Percentiles rank a stretch among this genome's conserved stretches.
phyloP scores from a whole-genome alignment of 148 eudicot genomes.

The Rhododendron ferrugineum region DNA sequence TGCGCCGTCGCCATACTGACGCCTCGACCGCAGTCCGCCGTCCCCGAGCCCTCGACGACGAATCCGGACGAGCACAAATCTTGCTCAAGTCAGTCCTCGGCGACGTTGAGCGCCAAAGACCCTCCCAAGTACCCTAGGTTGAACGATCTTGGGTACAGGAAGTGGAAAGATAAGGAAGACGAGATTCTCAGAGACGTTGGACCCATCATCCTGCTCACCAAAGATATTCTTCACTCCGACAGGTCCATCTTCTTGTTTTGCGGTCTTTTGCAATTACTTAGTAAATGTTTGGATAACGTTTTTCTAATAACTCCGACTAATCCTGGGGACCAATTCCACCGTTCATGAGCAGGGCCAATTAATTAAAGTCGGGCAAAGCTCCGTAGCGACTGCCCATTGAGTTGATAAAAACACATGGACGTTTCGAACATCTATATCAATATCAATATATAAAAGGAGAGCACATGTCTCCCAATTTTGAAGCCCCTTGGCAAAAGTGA shows the following conservation, averaged over 20 bases:
- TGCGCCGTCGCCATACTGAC: slow-evolving; percentile 6
- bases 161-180: slow-evolving; percentile 56
- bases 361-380: not conserved
- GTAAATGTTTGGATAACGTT: not conserved
- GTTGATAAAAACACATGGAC: not conserved
- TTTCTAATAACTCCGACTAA: too few relatives aligned
- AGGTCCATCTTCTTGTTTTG: slow-evolving; percentile 29
- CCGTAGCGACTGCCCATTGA: not conserved
- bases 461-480: too few relatives aligned
- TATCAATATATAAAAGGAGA: too few relatives aligned
- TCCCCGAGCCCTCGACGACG: slow-evolving; percentile 24
- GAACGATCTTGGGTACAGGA: slow-evolving; percentile 33
- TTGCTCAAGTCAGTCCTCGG: not conserved
- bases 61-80: slow-evolving; percentile 24
- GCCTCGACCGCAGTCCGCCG: slow-evolving; percentile 19
- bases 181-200: slow-evolving; percentile 56
- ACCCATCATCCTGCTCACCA: slow-evolving; percentile 43
- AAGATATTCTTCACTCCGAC: slow-evolving; percentile 67
- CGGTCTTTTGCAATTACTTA: not conserved
- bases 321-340: not conserved
- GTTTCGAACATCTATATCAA: not conserved
- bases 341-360: not conserved
- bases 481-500: not conserved
- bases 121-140: slow-evolving; percentile 26
- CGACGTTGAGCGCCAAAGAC: slow-evolving; percentile 22